Conservation (phyloP, 2,329 filamentous ascomycete species). For the Fusarium oxysporum region DNA sequence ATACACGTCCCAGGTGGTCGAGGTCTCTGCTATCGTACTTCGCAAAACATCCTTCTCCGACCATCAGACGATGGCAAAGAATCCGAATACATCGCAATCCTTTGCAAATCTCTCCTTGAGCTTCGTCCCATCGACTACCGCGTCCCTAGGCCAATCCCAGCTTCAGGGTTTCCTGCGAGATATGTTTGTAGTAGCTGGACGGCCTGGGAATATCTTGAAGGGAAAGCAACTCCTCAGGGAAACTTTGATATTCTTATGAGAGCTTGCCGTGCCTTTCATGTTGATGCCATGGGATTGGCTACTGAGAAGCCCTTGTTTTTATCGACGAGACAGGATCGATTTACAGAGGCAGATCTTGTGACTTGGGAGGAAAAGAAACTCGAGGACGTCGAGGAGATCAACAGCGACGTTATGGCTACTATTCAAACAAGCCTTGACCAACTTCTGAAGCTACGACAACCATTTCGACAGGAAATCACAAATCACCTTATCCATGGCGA, state of each 20-base stretch:
- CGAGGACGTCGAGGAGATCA: background rate
- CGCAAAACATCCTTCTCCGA: background rate
- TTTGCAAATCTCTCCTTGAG: background rate
- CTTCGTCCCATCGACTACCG: background rate
- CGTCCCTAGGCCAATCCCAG: background rate
- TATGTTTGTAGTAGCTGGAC: slow-evolving; percentile 8
- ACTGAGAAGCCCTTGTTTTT: background rate
- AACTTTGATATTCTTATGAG: slow-evolving; percentile 5
- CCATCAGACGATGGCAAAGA: slow-evolving; percentile 9
- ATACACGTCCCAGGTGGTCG: background rate
- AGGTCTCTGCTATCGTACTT: background rate
- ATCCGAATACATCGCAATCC: background rate
- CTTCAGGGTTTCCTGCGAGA: background rate
- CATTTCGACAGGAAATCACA: background rate
- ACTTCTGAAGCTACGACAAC: background rate
- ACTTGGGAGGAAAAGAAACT: slow-evolving; percentile 3
- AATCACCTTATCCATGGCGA: slow-evolving; percentile 19
- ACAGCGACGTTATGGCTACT: background rate
- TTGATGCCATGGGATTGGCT: background rate
- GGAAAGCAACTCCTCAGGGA: background rate
- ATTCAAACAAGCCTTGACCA: background rate
- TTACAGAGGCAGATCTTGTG: slow-evolving; percentile 15
- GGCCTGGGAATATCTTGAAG: background rate
- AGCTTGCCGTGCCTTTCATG: slow-evolving; percentile 6
- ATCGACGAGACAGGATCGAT: background rate